These are phyloP conservation scores for Pholiota molesta DNA, from an alignment of 768 basidiomycete genomes.

Conservation along the genomic window DNA sequence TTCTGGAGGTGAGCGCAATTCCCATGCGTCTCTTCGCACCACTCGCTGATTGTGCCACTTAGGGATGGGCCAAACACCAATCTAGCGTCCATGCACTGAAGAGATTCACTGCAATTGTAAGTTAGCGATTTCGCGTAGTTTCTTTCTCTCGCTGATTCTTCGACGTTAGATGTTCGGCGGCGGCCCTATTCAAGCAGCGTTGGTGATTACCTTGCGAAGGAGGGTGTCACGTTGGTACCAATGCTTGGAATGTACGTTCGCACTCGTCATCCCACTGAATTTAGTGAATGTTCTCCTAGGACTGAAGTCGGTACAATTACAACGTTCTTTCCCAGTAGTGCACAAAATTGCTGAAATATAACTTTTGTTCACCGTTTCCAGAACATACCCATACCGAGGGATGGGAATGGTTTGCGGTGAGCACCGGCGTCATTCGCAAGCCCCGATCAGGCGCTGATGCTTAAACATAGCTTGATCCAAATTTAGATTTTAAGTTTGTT, in stretches of 20 bases:
- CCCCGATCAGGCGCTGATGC: too few relatives aligned
- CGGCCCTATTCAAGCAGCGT: conserved; percentile 3
- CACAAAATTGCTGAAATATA: too few relatives aligned
- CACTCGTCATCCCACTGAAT: too few relatives aligned
- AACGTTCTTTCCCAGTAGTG: background rate
- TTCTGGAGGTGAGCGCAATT: conserved; percentile 3
- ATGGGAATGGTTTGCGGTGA: conserved; percentile 6
- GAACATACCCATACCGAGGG: conserved; percentile 1
- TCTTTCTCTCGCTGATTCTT: background rate
- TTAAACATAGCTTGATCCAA: background rate
- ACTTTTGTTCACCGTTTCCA: background rate
- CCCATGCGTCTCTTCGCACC: too few relatives aligned
- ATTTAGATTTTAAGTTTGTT: conserved; percentile 6
- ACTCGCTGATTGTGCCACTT: too few relatives aligned
- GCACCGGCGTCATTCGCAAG: too few relatives aligned
- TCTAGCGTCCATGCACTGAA: conserved; percentile 1
- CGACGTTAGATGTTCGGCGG: conserved; percentile 7
- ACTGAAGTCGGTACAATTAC: background rate
- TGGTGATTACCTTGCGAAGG: background rate
- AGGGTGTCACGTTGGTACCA: conserved; percentile 6
- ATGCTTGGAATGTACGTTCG: conserved; percentile 8
- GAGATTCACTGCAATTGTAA: background rate
- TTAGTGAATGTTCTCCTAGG: background rate
- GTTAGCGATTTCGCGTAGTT: background rate
- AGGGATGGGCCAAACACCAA: conserved; percentile 3